These are phyloP conservation scores for Chlorella sp. DNA, from an alignment of 139 green algal genomes.

Conservation along the genomic window DNA sequence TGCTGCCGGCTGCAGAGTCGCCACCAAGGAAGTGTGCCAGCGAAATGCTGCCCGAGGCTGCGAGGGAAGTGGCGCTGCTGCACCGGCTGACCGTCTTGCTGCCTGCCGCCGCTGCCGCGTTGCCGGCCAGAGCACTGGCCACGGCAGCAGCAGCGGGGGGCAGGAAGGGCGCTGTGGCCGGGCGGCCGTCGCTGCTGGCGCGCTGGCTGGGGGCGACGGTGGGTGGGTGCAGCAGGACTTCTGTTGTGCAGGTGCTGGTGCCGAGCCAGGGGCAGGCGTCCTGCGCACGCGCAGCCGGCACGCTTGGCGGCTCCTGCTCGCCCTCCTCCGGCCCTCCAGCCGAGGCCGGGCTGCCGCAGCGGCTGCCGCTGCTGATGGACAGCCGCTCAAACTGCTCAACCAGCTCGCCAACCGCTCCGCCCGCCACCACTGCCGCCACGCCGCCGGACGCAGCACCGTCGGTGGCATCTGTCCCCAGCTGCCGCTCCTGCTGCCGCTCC, in stretches of 20 bases:
- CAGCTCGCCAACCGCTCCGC: background rate
- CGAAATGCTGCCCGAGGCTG: slow-evolving; percentile 21
- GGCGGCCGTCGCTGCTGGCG: background rate
- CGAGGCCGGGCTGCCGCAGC: background rate
- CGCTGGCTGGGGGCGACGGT: background rate
- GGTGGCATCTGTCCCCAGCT: background rate
- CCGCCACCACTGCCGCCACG: background rate
- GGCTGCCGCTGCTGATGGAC: background rate
- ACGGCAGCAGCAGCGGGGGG: background rate
- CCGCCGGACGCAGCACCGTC: background rate
- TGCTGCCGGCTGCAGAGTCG: background rate
- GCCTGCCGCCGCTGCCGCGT: background rate
- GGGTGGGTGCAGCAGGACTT: background rate
- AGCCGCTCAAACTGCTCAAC: background rate
- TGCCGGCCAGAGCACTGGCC: background rate
- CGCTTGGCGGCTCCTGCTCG: background rate
- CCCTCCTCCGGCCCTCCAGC: background rate
- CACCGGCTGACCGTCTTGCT: background rate
- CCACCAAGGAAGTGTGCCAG: background rate
- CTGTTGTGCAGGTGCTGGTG: background rate
- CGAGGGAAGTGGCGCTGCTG: background rate
- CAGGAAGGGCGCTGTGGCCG: background rate
- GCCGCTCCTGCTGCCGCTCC: background rate
- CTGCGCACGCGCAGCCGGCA: background rate
- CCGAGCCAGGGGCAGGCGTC: background rate